These are phyloP conservation scores for Aspergillus piperis DNA, from an alignment of 2,329 filamentous ascomycete species.

Conservation along the genomic window DNA sequence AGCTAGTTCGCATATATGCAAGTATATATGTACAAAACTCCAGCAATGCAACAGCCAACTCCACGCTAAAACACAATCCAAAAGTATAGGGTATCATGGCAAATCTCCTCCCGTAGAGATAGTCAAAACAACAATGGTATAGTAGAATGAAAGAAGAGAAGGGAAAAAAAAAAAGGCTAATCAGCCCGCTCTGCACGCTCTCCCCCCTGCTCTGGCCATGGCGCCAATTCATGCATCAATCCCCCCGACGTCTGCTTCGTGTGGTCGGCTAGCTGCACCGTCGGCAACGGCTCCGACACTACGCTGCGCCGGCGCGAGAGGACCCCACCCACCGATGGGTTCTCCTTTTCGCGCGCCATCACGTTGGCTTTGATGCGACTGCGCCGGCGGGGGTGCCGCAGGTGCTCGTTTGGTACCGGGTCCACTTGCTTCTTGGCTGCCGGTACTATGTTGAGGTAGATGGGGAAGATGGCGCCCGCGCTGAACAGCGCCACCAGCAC, in stretches of 20 bases:
- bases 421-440: conserved; percentile 54
- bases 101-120: neutral
- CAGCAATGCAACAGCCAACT: neutral
- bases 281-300: conserved; percentile 24
- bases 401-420: conserved; percentile 45
- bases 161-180: no score
- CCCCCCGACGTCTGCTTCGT: conserved; percentile 8
- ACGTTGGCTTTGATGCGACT: conserved; percentile 7
- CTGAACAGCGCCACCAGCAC: conserved; percentile 56
- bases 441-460: conserved; percentile 55
- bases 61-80: neutral
- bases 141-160: no score
- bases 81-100: conserved; percentile 4
- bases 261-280: conserved; percentile 13
- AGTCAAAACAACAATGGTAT: no score
- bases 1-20: neutral
- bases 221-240: conserved; percentile 24
- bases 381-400: conserved; percentile 31
- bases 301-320: conserved; percentile 34
- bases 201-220: conserved; percentile 15
- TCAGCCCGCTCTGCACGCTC: no score
- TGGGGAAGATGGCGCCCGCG: conserved; percentile 54
- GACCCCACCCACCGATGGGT: conserved; percentile 31
- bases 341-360: conserved; percentile 32
- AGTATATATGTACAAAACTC: neutral